Percentiles rank a stretch among this genome's conserved stretches.
These are phyloP conservation scores for Kokia cookei DNA, from an alignment of 441 rosid genomes.

Conservation along the genomic window DNA sequence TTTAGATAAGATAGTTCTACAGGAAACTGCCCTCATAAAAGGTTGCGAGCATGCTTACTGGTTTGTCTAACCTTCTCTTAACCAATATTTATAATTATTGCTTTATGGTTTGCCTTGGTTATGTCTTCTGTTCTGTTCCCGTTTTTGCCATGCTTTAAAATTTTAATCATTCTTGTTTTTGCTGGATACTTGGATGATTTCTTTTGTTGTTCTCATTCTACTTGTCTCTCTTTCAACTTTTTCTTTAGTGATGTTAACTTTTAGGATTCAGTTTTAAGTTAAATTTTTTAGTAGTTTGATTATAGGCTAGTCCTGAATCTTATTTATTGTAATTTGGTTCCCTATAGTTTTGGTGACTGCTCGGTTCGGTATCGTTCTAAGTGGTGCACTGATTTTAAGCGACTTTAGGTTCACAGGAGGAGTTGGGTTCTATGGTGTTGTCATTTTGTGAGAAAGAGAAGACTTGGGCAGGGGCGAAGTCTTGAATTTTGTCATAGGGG, in stretches of 20 bases:
- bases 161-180: neutral
- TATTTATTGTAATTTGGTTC: no score
- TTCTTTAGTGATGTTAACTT: neutral
- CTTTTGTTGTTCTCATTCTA: neutral
- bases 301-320: no score
- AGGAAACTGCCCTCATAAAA: slow-evolving; percentile 64
- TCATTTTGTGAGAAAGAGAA: neutral
- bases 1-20: slow-evolving; percentile 54
- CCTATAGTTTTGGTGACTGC: no score
- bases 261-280: neutral
- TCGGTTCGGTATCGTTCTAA: neutral
- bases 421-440: neutral
- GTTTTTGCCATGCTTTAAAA: neutral
- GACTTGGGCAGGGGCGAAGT: no score
- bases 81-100: neutral
- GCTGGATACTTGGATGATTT: neutral
- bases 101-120: neutral
- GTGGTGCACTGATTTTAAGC: neutral
- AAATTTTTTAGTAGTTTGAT: neutral
- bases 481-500: no score
- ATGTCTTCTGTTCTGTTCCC: neutral
- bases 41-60: slow-evolving; percentile 86
- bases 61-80: slow-evolving; percentile 31
- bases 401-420: neutral
- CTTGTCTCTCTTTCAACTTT: neutral